These are phyloP conservation scores for Phyllostachys edulis DNA, from an alignment of 176 grass and related monocot genomes.

Conservation along the genomic window DNA sequence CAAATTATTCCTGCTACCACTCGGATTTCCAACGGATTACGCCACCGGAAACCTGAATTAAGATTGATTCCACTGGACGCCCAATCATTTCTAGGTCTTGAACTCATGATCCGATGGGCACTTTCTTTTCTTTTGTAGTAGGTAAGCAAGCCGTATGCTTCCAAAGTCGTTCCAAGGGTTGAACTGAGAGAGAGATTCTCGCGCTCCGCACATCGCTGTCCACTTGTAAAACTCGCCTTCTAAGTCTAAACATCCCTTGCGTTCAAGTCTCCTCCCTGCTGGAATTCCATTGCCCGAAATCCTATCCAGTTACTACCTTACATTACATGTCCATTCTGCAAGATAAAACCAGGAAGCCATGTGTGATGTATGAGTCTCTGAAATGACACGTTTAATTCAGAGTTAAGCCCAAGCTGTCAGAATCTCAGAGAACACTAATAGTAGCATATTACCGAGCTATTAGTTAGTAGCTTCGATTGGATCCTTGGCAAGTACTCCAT, in stretches of 20 bases:
- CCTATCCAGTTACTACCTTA: neutral
- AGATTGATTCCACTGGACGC: constrained; percentile 3
- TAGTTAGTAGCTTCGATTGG: neutral
- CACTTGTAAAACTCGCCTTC: constrained; percentile 52
- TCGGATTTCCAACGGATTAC: constrained; percentile 27
- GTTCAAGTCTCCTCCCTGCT: constrained; percentile 44
- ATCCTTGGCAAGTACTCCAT: constrained; percentile 19
- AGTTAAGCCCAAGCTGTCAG: constrained; percentile 27
- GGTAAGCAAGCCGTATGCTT: constrained; percentile 33
- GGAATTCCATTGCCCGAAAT: neutral
- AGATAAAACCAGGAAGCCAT: neutral
- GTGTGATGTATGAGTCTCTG: neutral
- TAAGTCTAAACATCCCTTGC: constrained; percentile 52
- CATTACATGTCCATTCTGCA: neutral
- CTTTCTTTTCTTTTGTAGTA: constrained; percentile 50
- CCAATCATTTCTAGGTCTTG: neutral
- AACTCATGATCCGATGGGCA: neutral
- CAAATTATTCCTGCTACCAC: constrained; percentile 1
- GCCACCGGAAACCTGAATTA: constrained; percentile 18
- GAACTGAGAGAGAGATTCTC: neutral
- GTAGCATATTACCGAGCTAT: neutral
- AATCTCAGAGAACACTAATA: neutral
- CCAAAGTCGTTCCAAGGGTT: constrained; percentile 26
- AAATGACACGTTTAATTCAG: neutral
- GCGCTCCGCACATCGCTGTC: constrained; percentile 30